Evolutionary conservation across 768 basidiomycete genomes (phyloP), one percentile per base, ranked within the genome.

Genomic region (Macrolepiota dolichaula): DNA sequence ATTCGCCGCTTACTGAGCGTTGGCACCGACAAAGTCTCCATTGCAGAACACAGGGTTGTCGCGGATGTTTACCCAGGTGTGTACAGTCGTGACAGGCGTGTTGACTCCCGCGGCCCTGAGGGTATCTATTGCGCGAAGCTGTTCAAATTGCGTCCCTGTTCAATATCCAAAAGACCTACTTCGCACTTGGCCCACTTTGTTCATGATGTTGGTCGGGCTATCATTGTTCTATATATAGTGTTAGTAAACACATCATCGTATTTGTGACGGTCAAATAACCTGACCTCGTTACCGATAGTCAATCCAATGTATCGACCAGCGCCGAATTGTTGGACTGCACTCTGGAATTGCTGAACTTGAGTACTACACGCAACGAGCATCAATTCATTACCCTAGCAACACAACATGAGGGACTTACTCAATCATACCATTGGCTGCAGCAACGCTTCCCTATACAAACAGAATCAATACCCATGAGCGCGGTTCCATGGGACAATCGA

Each of bases 1-100:
- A 53, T 35, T 17, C 0, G 5, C 17, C 9, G 55, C 69, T 53
- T 65, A 76, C 75, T 77, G 74, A 2, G 77, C 75, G 63, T 78
- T 78, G 4, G 75, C 76, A 37, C 73, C 77, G 10, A 72, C 71
- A 42, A 76, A 77, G 57, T 77, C 75, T 5, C 71, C 75, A 19
- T 69, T 69, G 60, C 74, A 77, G 22, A 76, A 68, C 13, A 63
- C 64, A 11, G 70, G 70, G 63, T 73, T 72, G 55, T 70, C 67
- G 7, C 72, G 69, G 57, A 77, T 69, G 11, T 35, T 56, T n/a
- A 76, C 69, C 76, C 76, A 78, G 25, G 66, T 73, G 57, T 77
- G 76, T 9, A 74, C 74, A 2, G 76, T 76, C 5, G 76, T 74
- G 4, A 78, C 72, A 3, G 71, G 74, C 0, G 71, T 74, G 32